phyloP scores from a whole-genome alignment of 2,329 filamentous ascomycete genomes.

The Dactylellina sp. region DNA sequence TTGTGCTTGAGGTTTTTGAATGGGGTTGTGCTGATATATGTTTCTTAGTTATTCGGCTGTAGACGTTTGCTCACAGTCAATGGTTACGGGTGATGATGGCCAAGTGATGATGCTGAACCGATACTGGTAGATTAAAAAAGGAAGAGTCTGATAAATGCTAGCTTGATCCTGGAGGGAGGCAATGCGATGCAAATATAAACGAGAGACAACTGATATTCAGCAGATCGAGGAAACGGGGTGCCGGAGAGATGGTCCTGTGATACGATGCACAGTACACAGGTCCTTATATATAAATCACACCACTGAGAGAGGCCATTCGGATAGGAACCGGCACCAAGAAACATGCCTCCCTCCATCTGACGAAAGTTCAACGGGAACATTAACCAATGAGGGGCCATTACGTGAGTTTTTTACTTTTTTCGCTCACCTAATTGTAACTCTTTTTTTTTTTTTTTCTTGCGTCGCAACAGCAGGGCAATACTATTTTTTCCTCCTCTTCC shows the following conservation, averaged over 20 bases:
- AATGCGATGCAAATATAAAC: conserved; percentile 51
- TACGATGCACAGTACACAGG: conserved; percentile 13
- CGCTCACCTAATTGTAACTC: conserved; percentile 25
- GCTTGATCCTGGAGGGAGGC: conserved; percentile 15
- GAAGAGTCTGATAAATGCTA: conserved; percentile 31
- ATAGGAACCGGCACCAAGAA: conserved; percentile 50
- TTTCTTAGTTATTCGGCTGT: background rate
- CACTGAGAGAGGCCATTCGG: conserved; percentile 37
- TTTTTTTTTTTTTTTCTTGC: conserved; percentile 21
- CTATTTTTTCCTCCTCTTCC: conserved; percentile 19
- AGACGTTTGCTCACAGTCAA: background rate
- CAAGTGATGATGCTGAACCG: conserved; percentile 2
- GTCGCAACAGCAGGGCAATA: conserved; percentile 17
- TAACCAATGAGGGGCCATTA: conserved; percentile 50
- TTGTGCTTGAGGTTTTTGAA: conserved; percentile 32
- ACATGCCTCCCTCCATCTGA: conserved; percentile 55
- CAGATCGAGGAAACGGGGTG: background rate
- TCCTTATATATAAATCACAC: conserved; percentile 31
- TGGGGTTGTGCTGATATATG: conserved; percentile 8
- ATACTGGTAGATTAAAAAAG: too few relatives aligned
- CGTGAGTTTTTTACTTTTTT: conserved; percentile 25
- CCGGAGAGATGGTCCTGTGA: conserved; percentile 37
- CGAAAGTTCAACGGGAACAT: conserved; percentile 57
- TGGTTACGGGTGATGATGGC: conserved; percentile 13
- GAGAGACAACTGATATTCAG: conserved; percentile 42